Base-by-base conservation (phyloP, 371 early-diverging fungal species). In the Saksenaea vasiformis region DNA sequence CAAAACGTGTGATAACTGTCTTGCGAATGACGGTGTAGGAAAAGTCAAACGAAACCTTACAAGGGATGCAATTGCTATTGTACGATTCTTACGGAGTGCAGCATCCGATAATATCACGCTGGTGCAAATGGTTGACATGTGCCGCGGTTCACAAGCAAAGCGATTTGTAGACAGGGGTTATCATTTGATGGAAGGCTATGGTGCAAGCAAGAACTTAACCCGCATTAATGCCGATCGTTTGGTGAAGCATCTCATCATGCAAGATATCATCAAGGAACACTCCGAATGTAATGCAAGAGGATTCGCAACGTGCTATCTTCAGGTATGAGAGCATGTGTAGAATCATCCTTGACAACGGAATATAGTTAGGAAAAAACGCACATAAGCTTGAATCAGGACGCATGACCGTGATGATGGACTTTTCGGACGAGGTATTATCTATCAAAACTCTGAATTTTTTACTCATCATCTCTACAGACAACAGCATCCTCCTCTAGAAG, bases 1-100 rank as follows among this genome's bases (percentile, higher is more conserved):
- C 34, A 74, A 84, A 36, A 95, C 96, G 2, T 99, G 99, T 74
- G 99, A 99, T 74, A 98, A 98, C 73, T 99, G 99, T 74, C 69
- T 76, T 35, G 65, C 60, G 1, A 76, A 79, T 28, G 38, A 75
- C 61, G 22, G 64, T 34, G 24, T 56, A 3, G 36, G 36, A 3
- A 47, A 44, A 26, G 60, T 65, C 7, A 44, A 73, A 10, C 69
- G 72, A 62, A 90, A 93, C 39, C 65, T 84, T 44, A 86, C 91
- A 13, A 76, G 73, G 0, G 84, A 90, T 26, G 90, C 91, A 1
- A 74, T 76, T 41, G 67, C 65, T 5, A 65, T 91, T 13, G 60
- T 93, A 15, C 61, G 73, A 4, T 64, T 93, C 0, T 73, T 86
- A 7, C 71, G 78, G 28, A 56, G 58, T n/a, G 55, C 85, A 7